phyloP scores from a whole-genome alignment of 768 basidiomycete genomes.

The Pleurotus tuoliensis region DNA sequence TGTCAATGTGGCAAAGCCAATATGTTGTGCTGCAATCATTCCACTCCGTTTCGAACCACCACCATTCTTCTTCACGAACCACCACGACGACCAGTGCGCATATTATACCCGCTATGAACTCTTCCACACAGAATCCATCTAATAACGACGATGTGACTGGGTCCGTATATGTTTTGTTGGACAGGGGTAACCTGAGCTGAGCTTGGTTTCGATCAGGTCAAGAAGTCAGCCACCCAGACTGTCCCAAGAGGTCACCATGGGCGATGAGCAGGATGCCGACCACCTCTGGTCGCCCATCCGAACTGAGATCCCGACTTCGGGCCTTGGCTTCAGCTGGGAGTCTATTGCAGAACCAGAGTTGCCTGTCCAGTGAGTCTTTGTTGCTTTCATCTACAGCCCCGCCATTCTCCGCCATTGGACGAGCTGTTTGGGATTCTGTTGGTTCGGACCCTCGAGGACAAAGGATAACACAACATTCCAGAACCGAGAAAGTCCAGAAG shows the following conservation, averaged over 20 bases:
- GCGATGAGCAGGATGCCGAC: slow-evolving; percentile 19
- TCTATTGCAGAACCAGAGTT: slow-evolving; percentile 22
- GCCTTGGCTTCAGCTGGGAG: slow-evolving; percentile 41
- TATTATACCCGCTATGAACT: slow-evolving; percentile 25
- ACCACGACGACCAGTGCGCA: slow-evolving; percentile 37
- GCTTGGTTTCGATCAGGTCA: background rate
- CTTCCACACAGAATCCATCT: slow-evolving; percentile 11
- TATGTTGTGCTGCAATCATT: background rate
- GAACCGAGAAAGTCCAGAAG: slow-evolving; percentile 55
- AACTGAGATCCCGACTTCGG: slow-evolving; percentile 51
- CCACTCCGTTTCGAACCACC: slow-evolving; percentile 15
- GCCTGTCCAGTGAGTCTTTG: slow-evolving; percentile 44
- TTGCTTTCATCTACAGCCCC: slow-evolving; percentile 7
- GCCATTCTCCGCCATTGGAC: background rate
- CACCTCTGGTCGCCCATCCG: slow-evolving; percentile 23
- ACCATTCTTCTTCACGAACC: slow-evolving; percentile 37
- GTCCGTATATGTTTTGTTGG: slow-evolving; percentile 24
- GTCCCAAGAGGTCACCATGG: background rate
- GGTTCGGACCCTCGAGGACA: slow-evolving; percentile 5
- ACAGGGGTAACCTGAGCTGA: background rate
- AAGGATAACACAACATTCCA: slow-evolving; percentile 23
- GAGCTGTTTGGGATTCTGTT: background rate
- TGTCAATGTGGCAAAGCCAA: background rate
- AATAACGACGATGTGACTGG: slow-evolving; percentile 24
- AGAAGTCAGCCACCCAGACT: slow-evolving; percentile 5